A percentile compares a stretch with the other conserved stretches of the same genome.
Conservation (phyloP, 331 rosid species). For the Phaseolus coccineus region DNA sequence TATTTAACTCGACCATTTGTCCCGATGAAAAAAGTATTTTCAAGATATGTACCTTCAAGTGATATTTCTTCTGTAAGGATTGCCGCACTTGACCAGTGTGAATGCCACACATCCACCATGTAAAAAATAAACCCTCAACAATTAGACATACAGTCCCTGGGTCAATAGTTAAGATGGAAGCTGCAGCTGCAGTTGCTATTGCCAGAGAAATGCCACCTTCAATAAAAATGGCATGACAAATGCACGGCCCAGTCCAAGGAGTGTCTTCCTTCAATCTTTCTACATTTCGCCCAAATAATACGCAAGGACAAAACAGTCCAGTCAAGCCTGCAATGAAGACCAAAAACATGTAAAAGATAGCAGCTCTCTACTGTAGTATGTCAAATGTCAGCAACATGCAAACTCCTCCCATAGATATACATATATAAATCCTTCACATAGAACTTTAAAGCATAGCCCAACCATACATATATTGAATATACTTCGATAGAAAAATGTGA, state of each 20-base stretch:
- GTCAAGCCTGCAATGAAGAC: conserved; percentile 70
- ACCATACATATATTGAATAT: conserved; percentile 18
- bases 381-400: conserved; percentile 22
- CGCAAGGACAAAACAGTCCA: conserved; percentile 94
- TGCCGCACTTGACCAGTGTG: conserved; percentile 91
- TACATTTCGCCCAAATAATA: conserved; percentile 86
- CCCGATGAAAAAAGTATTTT: conserved; percentile 4
- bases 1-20: background rate
- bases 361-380: background rate
- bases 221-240: conserved; percentile 87
- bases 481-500: conserved; percentile 33
- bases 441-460: background rate
- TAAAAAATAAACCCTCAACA: conserved; percentile 82
- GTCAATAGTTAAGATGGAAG: conserved; percentile 57
- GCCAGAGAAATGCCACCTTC: conserved; percentile 97
- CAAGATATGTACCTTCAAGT: conserved; percentile 68
- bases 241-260: conserved; percentile 84
- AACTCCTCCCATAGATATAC: conserved; percentile 9
- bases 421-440: conserved; percentile 21
- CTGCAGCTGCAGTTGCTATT: conserved; percentile 64
- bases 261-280: conserved; percentile 78
- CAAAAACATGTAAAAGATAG: conserved; percentile 32
- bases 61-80: conserved; percentile 90
- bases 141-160: conserved; percentile 75
- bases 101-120: conserved; percentile 99